Base-by-base conservation (phyloP, 1,284 basidiomycete species). In the Pseudozyma tsukubaensis region DNA sequence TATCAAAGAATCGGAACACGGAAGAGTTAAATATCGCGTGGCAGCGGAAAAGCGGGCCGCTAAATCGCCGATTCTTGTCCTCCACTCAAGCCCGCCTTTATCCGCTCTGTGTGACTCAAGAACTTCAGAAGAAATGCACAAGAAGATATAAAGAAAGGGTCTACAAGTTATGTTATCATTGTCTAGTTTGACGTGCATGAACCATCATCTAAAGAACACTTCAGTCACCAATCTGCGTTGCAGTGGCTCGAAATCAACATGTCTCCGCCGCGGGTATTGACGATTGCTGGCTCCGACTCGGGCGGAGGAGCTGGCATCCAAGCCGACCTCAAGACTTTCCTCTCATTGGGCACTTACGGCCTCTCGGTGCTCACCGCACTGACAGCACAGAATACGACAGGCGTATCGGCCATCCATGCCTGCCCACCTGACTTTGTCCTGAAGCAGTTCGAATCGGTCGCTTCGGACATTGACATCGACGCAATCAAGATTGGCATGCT, bases 401-500 rank as follows among this genome's bases (percentile, higher is more conserved):
- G 94, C 5, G 94, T 97, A 0, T 58, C 87, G 90, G 82, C 92
- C 21, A 77, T 86, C n/a, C 81, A 84, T 54, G 72, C 77, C 4
- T 73, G 81, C 39, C 77, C 77, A 13, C 54, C 85, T 58, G 72
- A 70, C 13, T 82, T 85, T 60, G 78, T 86, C 14, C 39, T 56
- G 5, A 44, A 77, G 16, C 86, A 97, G 91, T 88, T 97, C 44
- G 83, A 85, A 19, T 89, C 90, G 0, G 88, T 97, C 4, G 83
- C 93, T n/a, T 87, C 88, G 9, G 95, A 97, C 80, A 89, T 94
- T 34, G 85, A 89, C 1, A 87, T 94, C 14, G 86, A 88, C 47
- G 92, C 90, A 0, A 89, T 97, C 81, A 98, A 98, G 86, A 93
- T 93, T 0, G 95, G 95, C 14, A 97, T 97, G 94, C 88, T 88